Evolutionary conservation across 1,284 basidiomycete species (phyloP).

Genomic region (Ustilago cynodontis): DNA sequence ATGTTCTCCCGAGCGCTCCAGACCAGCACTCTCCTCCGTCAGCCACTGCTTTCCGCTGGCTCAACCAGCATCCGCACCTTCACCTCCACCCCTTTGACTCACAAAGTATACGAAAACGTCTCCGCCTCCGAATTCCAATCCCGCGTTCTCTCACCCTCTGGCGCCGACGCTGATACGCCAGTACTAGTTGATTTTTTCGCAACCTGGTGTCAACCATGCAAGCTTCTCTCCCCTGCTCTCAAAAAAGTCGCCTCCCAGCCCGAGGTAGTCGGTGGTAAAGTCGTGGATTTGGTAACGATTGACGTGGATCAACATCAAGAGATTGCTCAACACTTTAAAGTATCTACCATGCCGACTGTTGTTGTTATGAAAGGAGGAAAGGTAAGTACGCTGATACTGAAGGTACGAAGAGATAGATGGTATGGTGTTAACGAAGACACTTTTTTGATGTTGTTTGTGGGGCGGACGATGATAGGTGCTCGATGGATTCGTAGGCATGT

Average conservation of each 20-base stretch:
- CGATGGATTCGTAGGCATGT: conserved; percentile 55
- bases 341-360: conserved; percentile 60
- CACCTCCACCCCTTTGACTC: background rate
- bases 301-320: conserved; percentile 57
- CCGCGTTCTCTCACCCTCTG: conserved; percentile 22
- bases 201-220: conserved; percentile 63
- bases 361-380: conserved; percentile 56
- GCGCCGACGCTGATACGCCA: conserved; percentile 24
- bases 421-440: background rate
- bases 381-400: conserved; percentile 28
- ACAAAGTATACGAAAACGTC: conserved; percentile 38
- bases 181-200: conserved; percentile 62
- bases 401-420: background rate
- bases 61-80: background rate
- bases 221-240: conserved; percentile 56
- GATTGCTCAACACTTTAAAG: conserved; percentile 48
- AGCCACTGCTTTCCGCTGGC: background rate
- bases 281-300: conserved; percentile 53
- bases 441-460: no score
- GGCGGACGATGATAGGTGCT: conserved; percentile 13
- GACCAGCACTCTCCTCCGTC: background rate
- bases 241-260: conserved; percentile 46
- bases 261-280: conserved; percentile 33
- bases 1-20: conserved; percentile 11
- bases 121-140: conserved; percentile 18